A percentile compares a stretch with the other conserved stretches of the same genome.
These are phyloP conservation scores for Serendipita sp. DNA, from an alignment of 768 basidiomycete genomes.

Conservation along the genomic window DNA sequence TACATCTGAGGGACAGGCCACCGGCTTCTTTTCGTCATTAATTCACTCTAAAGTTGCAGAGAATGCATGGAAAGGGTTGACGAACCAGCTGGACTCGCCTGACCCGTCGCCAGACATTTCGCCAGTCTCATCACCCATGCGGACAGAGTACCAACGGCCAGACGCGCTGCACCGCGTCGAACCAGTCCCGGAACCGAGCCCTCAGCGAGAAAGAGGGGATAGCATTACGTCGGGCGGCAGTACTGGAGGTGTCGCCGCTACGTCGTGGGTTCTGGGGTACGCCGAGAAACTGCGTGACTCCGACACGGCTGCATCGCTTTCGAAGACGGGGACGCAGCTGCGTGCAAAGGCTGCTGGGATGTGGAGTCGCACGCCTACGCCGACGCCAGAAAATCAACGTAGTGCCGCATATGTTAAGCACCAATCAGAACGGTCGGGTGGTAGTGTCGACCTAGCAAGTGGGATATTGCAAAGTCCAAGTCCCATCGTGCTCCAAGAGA, in stretches of 20 bases:
- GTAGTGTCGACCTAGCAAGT: background rate
- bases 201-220: background rate
- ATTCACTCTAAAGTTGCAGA: slow-evolving; percentile 12
- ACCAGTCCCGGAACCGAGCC: background rate
- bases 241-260: background rate
- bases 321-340: slow-evolving; percentile 66
- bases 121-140: slow-evolving; percentile 21
- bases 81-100: slow-evolving; percentile 29
- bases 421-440: background rate
- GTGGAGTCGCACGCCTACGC: slow-evolving; percentile 14
- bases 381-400: background rate
- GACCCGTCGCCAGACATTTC: slow-evolving; percentile 23
- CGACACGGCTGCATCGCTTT: slow-evolving; percentile 47
- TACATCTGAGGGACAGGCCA: background rate
- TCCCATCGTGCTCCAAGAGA: background rate
- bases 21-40: background rate
- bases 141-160: slow-evolving; percentile 6
- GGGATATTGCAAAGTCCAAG: slow-evolving; percentile 1
- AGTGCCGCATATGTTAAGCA: background rate
- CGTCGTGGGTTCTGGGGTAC: slow-evolving; percentile 22
- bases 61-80: slow-evolving; percentile 53
- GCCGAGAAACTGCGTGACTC: slow-evolving; percentile 60
- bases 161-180: background rate
- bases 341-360: slow-evolving; percentile 40
- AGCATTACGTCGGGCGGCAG: background rate